phyloP scores from a whole-genome alignment of 2,329 filamentous ascomycete genomes.

The Cladosporium sp. region DNA sequence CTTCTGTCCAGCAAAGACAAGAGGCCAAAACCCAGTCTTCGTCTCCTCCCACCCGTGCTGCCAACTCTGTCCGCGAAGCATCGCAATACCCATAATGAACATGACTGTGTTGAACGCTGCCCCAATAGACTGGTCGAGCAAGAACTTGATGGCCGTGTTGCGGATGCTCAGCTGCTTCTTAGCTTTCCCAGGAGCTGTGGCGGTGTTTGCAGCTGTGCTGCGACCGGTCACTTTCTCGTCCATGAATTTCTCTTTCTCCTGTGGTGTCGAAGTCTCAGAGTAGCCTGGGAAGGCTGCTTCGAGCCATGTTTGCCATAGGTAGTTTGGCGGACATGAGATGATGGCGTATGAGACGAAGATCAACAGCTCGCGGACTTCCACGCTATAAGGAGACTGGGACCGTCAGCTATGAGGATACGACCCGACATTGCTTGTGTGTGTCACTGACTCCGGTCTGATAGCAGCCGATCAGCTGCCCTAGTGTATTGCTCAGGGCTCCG shows the following conservation, averaged over 20 bases:
- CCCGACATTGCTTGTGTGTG: neutral
- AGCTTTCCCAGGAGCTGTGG: neutral
- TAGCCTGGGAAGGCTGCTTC: constrained; percentile 70
- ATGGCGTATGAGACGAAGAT: constrained; percentile 74
- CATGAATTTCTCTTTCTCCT: constrained; percentile 30
- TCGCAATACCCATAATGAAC: constrained; percentile 58
- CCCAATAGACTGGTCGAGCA: constrained; percentile 65
- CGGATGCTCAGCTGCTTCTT: constrained; percentile 44
- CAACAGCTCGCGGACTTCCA: constrained; percentile 65
- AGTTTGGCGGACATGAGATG: constrained; percentile 75
- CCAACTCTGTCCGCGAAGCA: constrained; percentile 41
- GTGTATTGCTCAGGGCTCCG: constrained; percentile 63
- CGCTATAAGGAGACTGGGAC: constrained; percentile 52
- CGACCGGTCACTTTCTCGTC: constrained; percentile 27
- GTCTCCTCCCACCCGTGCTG: constrained; percentile 19
- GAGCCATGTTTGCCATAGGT: constrained; percentile 77
- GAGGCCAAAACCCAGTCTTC: constrained; percentile 35
- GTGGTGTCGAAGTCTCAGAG: constrained; percentile 32
- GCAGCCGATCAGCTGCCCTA: constrained; percentile 67
- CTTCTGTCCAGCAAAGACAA: constrained; percentile 66
- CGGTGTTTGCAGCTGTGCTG: constrained; percentile 37
- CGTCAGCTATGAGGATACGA: neutral
- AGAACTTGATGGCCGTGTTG: constrained; percentile 65
- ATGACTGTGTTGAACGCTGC: constrained; percentile 61
- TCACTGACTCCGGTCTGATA: constrained; percentile 54